Evolutionary conservation across 805 yeast species (phyloP).

Genomic region (Lachancea kluyveri): DNA sequence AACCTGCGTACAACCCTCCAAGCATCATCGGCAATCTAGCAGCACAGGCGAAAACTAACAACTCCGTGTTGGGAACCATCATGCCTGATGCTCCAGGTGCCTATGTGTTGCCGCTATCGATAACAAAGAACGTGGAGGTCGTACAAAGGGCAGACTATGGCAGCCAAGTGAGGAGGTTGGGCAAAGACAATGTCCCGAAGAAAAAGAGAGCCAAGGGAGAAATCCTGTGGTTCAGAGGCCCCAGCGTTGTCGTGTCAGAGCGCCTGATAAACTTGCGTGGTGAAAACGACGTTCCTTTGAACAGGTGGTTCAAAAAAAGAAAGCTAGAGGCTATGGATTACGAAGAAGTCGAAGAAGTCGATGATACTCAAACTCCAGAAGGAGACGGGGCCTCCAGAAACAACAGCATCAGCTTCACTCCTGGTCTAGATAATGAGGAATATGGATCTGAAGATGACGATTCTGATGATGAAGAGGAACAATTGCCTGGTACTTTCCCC

Average conservation of each 20-base stretch:
- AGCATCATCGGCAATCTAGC: slow-evolving; percentile 22
- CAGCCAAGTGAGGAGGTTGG: slow-evolving; percentile 19
- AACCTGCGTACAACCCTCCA: slow-evolving; percentile 19
- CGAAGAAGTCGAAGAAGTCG: slow-evolving; percentile 22
- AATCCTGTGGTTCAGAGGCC: slow-evolving; percentile 62
- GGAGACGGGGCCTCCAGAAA: slow-evolving; percentile 5
- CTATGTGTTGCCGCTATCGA: slow-evolving; percentile 21
- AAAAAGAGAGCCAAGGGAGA: slow-evolving; percentile 32
- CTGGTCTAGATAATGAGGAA: slow-evolving; percentile 20
- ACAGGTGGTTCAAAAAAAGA: slow-evolving; percentile 24
- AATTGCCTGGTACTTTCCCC: slow-evolving; percentile 20
- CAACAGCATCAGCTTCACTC: slow-evolving; percentile 1
- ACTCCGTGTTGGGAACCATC: slow-evolving; percentile 17
- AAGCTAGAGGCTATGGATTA: slow-evolving; percentile 23
- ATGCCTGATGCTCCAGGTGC: slow-evolving; percentile 25
- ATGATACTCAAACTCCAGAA: slow-evolving; percentile 4
- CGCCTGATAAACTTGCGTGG: slow-evolving; percentile 31
- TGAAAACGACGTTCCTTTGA: slow-evolving; percentile 16
- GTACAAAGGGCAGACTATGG: slow-evolving; percentile 31
- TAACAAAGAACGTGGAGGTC: slow-evolving; percentile 30
- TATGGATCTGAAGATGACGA: slow-evolving; percentile 17
- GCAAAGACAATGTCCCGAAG: slow-evolving; percentile 18
- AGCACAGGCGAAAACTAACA: slow-evolving; percentile 21
- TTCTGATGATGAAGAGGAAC: slow-evolving; percentile 18
- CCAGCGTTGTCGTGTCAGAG: slow-evolving; percentile 45